Evolutionary conservation across 2,329 filamentous ascomycete species (phyloP).

Genomic region (Fusarium xylarioides): DNA sequence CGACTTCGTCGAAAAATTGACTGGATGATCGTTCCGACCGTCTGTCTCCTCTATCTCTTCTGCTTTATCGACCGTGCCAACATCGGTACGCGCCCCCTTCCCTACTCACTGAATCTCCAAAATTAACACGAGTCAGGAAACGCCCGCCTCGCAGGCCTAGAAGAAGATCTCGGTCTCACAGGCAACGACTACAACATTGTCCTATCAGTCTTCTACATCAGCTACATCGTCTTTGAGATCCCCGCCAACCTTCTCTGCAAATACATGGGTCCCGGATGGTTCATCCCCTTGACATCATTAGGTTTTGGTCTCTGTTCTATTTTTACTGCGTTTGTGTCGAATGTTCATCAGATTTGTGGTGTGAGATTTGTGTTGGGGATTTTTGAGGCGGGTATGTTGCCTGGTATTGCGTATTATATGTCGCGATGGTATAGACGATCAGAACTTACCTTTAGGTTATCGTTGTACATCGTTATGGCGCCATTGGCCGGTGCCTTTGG

Average conservation of each 20-base stretch:
- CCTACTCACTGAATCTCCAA: rapidly evolving
- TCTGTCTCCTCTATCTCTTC: conserved; percentile 63
- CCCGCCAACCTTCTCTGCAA: conserved; percentile 71
- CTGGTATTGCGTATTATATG: conserved; percentile 72
- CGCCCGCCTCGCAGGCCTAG: conserved; percentile 27
- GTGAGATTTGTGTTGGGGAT: conserved; percentile 69
- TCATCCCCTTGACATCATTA: conserved; percentile 65
- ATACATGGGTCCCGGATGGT: conserved; percentile 71
- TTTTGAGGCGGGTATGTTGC: conserved; percentile 72
- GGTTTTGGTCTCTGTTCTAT: conserved; percentile 68
- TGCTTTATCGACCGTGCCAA: conserved; percentile 69
- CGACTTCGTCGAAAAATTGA: conserved; percentile 20
- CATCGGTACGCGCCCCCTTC: background rate
- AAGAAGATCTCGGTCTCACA: conserved; percentile 31
- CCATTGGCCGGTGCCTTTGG: conserved; percentile 74
- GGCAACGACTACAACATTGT: conserved; percentile 70
- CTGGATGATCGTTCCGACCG: conserved; percentile 21
- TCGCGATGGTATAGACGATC: conserved; percentile 70
- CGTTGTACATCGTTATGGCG: conserved; percentile 72
- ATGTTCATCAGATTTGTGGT: conserved; percentile 56
- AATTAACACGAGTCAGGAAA: conserved; percentile 19
- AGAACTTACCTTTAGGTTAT: conserved; percentile 70
- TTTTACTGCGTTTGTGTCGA: conserved; percentile 68
- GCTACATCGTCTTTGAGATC: conserved; percentile 73
- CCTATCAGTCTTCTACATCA: conserved; percentile 70